These are phyloP conservation scores for Debaryomyces tyrocola DNA, from an alignment of 805 yeast genomes.

Conservation along the genomic window DNA sequence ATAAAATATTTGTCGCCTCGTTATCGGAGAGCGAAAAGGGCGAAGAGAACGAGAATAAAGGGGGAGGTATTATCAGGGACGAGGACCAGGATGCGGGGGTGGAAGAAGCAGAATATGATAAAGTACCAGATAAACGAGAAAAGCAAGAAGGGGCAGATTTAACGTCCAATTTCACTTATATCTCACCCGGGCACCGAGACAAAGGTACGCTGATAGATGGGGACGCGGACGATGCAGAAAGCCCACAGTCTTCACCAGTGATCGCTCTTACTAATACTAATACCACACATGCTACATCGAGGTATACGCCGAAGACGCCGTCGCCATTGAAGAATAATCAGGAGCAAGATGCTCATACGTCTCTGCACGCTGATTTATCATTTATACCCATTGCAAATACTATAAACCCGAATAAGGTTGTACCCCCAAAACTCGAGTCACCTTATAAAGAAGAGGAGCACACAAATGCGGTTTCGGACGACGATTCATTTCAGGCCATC, in stretches of 20 bases:
- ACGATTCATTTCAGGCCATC: slow-evolving; percentile 49
- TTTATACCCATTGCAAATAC: slow-evolving; percentile 21
- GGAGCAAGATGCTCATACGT: slow-evolving; percentile 5
- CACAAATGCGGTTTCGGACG: slow-evolving; percentile 10
- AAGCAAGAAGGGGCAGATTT: background rate
- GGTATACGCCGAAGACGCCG: slow-evolving; percentile 6
- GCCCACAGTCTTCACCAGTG: background rate
- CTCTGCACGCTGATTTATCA: slow-evolving; percentile 21
- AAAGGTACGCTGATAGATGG: background rate
- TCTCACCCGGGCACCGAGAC: slow-evolving; percentile 1
- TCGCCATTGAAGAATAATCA: slow-evolving; percentile 5
- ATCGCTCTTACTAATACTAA: background rate
- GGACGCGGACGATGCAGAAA: background rate
- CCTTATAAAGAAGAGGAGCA: slow-evolving; percentile 1
- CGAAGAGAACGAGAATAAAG: background rate
- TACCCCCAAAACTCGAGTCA: background rate
- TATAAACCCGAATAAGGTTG: slow-evolving; percentile 9
- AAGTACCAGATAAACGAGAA: no score
- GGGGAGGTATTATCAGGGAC: background rate
- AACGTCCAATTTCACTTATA: slow-evolving; percentile 2
- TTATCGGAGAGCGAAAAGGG: background rate
- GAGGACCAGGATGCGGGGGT: background rate
- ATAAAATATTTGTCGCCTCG: background rate
- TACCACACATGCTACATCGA: slow-evolving; percentile 1
- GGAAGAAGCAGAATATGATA: background rate